Evolutionary conservation across 2,329 filamentous ascomycete species (phyloP).

Genomic region (Fusarium foetens): DNA sequence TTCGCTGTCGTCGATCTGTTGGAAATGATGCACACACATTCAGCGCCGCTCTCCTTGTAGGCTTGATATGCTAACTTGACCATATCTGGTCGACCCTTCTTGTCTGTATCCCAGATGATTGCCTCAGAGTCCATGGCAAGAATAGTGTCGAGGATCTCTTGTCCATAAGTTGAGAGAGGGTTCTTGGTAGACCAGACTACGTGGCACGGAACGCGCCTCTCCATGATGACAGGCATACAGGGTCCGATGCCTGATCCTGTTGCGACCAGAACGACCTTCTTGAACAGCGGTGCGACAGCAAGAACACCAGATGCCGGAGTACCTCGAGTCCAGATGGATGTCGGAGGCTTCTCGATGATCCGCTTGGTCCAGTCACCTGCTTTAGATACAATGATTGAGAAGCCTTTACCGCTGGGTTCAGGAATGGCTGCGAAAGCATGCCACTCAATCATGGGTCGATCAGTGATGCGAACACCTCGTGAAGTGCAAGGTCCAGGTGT

Average conservation of each 20-base stretch:
- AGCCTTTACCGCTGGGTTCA: conserved; percentile 60
- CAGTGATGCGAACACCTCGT: conserved; percentile 61
- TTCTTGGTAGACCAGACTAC: conserved; percentile 37
- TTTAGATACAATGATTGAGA: conserved; percentile 72
- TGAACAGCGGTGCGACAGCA: conserved; percentile 30
- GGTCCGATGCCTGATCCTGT: conserved; percentile 37
- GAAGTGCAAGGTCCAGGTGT: conserved; percentile 50
- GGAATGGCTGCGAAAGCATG: conserved; percentile 77
- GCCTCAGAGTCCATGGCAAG: conserved; percentile 24
- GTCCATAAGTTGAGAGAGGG: conserved; percentile 27
- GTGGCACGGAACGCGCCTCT: conserved; percentile 30
- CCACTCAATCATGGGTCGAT: conserved; percentile 71
- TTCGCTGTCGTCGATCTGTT: conserved; percentile 70
- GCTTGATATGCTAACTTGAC: conserved; percentile 56
- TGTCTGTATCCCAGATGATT: conserved; percentile 64
- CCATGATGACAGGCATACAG: conserved; percentile 32
- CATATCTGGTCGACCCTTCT: conserved; percentile 63
- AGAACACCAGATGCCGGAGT: conserved; percentile 64
- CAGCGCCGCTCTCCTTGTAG: conserved; percentile 61
- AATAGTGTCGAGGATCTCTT: conserved; percentile 23
- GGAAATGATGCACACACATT: conserved; percentile 75
- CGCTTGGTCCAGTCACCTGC: conserved; percentile 75
- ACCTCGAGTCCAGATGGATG: conserved; percentile 70
- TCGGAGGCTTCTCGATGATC: conserved; percentile 67
- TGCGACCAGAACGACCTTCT: conserved; percentile 34